A percentile compares a stretch with the other conserved stretches of the same genome.
Evolutionary conservation across 2,329 filamentous ascomycete genomes (phyloP).

Genomic region (Coniochaeta sp.): DNA sequence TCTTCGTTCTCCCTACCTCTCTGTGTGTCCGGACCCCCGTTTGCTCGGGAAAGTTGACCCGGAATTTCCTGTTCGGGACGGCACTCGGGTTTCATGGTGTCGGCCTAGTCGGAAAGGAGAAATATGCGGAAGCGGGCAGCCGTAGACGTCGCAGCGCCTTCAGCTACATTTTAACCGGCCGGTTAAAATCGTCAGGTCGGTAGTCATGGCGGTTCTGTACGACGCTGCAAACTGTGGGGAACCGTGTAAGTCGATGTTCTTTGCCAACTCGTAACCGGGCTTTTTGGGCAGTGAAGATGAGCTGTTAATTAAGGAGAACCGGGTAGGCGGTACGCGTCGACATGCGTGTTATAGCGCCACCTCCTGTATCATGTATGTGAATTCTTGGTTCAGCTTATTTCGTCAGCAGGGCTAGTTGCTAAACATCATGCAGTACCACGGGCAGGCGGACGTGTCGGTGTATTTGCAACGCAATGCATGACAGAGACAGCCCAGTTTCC

Average conservation of each 20-base stretch:
- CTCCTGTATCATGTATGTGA: not conserved
- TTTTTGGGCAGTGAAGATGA: not conserved
- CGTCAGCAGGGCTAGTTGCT: not conserved
- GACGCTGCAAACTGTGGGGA: not conserved
- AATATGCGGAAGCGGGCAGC: constrained; percentile 1
- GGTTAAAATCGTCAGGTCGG: not conserved
- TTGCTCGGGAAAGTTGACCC: not conserved
- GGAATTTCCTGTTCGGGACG: not conserved
- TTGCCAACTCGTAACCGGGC: not conserved
- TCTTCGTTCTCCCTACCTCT: not conserved
- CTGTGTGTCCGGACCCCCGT: not conserved
- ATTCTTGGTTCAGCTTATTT: not conserved
- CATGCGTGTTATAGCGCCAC: not conserved
- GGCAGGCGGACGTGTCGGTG: not conserved
- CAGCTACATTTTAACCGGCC: not conserved
- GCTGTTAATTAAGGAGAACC: not conserved
- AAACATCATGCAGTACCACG: not conserved
- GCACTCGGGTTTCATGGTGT: not conserved
- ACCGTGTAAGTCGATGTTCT: not conserved
- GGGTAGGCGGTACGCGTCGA: not conserved
- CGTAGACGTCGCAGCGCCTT: constrained; percentile 1
- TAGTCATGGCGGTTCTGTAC: not conserved
- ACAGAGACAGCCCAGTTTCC: not conserved
- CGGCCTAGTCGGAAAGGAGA: not conserved
- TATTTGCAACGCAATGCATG: not conserved